These are phyloP conservation scores for Pseudogymnoascus sp. DNA, from an alignment of 2,329 filamentous ascomycete genomes.

Conservation along the genomic window DNA sequence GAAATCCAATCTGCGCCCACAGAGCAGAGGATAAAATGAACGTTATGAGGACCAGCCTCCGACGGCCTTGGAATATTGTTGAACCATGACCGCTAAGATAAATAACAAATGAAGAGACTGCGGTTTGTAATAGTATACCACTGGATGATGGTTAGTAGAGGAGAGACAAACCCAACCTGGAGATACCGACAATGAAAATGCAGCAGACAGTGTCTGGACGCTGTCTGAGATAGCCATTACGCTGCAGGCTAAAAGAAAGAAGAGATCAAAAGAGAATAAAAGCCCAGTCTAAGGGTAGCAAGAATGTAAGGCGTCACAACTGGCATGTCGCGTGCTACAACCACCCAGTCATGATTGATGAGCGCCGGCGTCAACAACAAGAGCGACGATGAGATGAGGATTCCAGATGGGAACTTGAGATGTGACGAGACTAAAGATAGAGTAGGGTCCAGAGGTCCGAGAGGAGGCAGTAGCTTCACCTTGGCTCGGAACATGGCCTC, in stretches of 20 bases:
- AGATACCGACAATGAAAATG: slow-evolving; percentile 27
- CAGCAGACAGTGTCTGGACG: slow-evolving; percentile 26
- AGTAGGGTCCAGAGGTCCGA: not conserved
- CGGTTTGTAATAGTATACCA: slow-evolving; percentile 27
- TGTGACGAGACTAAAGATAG: not conserved
- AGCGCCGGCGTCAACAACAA: slow-evolving; percentile 19
- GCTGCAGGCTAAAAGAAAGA: slow-evolving; percentile 15
- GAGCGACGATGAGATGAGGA: slow-evolving; percentile 13
- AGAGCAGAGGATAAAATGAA: slow-evolving; percentile 28
- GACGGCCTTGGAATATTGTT: slow-evolving; percentile 27
- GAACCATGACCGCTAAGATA: slow-evolving; percentile 25
- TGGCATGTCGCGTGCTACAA: slow-evolving; percentile 18
- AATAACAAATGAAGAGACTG: slow-evolving; percentile 23
- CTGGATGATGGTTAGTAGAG: slow-evolving; percentile 19
- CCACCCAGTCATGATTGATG: slow-evolving; percentile 19
- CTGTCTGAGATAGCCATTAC: slow-evolving; percentile 25
- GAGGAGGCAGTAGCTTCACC: not conserved
- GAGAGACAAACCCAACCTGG: not conserved
- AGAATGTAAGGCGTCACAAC: slow-evolving; percentile 13
- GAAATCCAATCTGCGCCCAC: slow-evolving; percentile 25
- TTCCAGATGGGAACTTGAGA: not conserved
- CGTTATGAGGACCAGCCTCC: slow-evolving; percentile 30
- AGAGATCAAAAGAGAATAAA: slow-evolving; percentile 20
- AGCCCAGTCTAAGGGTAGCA: slow-evolving; percentile 26
- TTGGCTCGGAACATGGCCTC: not conserved